These are phyloP conservation scores for Talaromyces borbonicus DNA, from an alignment of 495 filamentous ascomycete genomes.

Conservation along the genomic window DNA sequence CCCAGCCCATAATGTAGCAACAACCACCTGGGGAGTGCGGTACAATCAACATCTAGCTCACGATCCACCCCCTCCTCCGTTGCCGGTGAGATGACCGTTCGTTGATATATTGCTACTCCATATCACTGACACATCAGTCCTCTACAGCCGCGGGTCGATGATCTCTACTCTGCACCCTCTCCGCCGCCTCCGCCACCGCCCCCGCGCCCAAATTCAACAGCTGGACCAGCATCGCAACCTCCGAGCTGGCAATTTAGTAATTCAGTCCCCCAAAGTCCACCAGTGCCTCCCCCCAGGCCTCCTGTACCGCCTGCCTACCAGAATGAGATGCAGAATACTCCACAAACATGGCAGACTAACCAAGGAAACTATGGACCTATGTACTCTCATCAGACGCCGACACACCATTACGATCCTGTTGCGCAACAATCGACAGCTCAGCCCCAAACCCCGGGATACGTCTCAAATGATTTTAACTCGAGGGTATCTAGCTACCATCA, in stretches of 20 bases:
- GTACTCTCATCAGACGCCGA: slow-evolving; percentile 19
- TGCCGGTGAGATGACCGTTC: slow-evolving; percentile 31
- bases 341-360: slow-evolving; percentile 16
- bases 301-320: slow-evolving; percentile 30
- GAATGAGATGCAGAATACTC: slow-evolving; percentile 14
- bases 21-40: slow-evolving; percentile 35
- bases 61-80: slow-evolving; percentile 28
- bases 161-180: slow-evolving; percentile 9
- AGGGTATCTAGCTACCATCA: slow-evolving; percentile 3
- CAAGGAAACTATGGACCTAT: slow-evolving; percentile 10
- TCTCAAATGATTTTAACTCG: neutral
- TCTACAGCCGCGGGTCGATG: slow-evolving; percentile 26
- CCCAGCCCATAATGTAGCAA: slow-evolving; percentile 20
- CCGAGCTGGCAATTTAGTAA: slow-evolving; percentile 8
- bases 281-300: slow-evolving; percentile 33
- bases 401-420: slow-evolving; percentile 21
- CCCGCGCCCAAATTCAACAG: slow-evolving; percentile 21
- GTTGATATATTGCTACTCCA: neutral
- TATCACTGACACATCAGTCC: slow-evolving; percentile 4
- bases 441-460: neutral
- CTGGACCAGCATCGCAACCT: slow-evolving; percentile 29
- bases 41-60: slow-evolving; percentile 30
- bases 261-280: slow-evolving; percentile 10
- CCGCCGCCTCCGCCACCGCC: slow-evolving; percentile 13
- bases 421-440: neutral